These are phyloP conservation scores for Pichia sp. DNA, from an alignment of 1,139 yeast species.

Conservation along the genomic window DNA sequence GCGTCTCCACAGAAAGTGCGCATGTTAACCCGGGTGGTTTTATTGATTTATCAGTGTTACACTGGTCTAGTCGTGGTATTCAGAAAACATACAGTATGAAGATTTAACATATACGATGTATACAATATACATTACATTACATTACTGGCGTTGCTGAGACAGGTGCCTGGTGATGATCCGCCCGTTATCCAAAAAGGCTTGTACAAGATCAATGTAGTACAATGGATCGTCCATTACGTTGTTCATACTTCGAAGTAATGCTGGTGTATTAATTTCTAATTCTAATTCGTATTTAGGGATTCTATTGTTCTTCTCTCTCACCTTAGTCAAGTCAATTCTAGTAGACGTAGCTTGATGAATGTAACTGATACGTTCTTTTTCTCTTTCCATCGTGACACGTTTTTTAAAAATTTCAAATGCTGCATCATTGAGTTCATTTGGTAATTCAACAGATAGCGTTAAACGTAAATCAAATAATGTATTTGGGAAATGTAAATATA, in stretches of 20 bases:
- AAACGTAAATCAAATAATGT: slow-evolving; percentile 71
- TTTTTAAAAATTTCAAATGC: slow-evolving; percentile 42
- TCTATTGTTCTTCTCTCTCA: slow-evolving; percentile 32
- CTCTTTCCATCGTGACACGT: slow-evolving; percentile 46
- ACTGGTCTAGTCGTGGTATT: too few relatives aligned
- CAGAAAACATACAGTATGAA: too few relatives aligned
- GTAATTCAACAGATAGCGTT: slow-evolving; percentile 71
- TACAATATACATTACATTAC: not conserved
- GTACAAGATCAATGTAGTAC: slow-evolving; percentile 64
- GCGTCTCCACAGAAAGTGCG: too few relatives aligned
- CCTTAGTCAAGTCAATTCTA: slow-evolving; percentile 64
- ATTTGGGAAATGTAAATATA: slow-evolving; percentile 70
- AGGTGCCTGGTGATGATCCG: slow-evolving; percentile 44
- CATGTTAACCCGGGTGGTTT: too few relatives aligned
- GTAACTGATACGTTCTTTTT: slow-evolving; percentile 59
- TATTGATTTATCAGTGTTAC: too few relatives aligned
- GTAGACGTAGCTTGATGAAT: slow-evolving; percentile 66
- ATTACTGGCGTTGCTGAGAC: slow-evolving; percentile 21
- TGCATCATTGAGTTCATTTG: slow-evolving; percentile 50
- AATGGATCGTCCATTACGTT: slow-evolving; percentile 45
- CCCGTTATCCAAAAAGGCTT: slow-evolving; percentile 68
- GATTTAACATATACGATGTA: too few relatives aligned
- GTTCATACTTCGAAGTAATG: slow-evolving; percentile 59
- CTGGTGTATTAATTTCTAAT: slow-evolving; percentile 64
- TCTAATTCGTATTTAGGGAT: slow-evolving; percentile 52